Evolutionary conservation across 345 rosid species (phyloP).

Genomic region (Dipteronia dyeriana): DNA sequence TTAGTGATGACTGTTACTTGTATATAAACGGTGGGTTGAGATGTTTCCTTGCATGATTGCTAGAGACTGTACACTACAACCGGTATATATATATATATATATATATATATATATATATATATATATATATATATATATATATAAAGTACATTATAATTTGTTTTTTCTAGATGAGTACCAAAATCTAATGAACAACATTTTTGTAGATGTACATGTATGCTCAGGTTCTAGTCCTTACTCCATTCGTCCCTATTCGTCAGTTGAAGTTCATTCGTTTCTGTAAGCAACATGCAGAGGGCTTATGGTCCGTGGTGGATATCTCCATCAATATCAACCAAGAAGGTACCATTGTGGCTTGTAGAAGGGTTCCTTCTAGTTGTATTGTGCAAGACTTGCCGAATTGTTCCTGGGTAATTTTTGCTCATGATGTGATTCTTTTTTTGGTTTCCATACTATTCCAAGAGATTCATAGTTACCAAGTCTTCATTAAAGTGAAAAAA

Average conservation of each 20-base stretch:
- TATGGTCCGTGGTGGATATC: slow-evolving; percentile 87
- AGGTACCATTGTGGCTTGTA: slow-evolving; percentile 25
- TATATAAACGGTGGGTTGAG: slow-evolving; percentile 66
- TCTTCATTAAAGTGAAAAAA: neutral
- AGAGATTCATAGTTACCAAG: neutral
- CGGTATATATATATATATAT: slow-evolving; percentile 30
- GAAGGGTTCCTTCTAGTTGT: slow-evolving; percentile 81
- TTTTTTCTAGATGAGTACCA: neutral
- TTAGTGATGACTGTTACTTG: neutral
- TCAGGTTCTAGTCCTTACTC: slow-evolving; percentile 70
- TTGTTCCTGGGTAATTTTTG: slow-evolving; percentile 61
- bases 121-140: too few relatives aligned
- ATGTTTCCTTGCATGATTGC: slow-evolving; percentile 61
- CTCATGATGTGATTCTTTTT: neutral
- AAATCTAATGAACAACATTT: neutral
- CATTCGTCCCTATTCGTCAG: slow-evolving; percentile 56
- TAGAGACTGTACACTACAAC: slow-evolving; percentile 53
- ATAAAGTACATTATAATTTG: slow-evolving; percentile 24
- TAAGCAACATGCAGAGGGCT: slow-evolving; percentile 60
- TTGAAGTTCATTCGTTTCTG: slow-evolving; percentile 69
- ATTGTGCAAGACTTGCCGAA: slow-evolving; percentile 67
- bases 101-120: too few relatives aligned
- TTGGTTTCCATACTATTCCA: too few relatives aligned
- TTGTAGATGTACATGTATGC: slow-evolving; percentile 71
- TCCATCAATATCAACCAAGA: slow-evolving; percentile 48